Percentiles rank a stretch among this genome's conserved stretches.
phyloP scores from a whole-genome alignment of 371 early-diverging fungal species.

The Mortierella sp. region DNA sequence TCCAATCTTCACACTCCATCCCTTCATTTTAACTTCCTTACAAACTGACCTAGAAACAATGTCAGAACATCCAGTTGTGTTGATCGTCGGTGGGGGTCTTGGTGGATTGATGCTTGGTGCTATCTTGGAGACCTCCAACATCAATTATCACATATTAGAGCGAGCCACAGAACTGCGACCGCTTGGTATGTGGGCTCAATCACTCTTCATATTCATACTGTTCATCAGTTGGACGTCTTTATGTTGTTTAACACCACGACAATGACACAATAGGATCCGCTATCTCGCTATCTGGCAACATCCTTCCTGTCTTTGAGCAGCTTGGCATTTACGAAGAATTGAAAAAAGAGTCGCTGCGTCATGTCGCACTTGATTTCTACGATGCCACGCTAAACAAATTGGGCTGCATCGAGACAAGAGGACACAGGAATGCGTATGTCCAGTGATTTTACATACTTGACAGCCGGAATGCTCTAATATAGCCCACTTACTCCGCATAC shows the following conservation, averaged over 20 bases:
- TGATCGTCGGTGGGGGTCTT: background rate
- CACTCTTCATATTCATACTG: background rate
- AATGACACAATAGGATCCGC: background rate
- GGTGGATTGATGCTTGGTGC: too few relatives aligned
- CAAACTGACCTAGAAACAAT: too few relatives aligned
- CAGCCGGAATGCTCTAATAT: background rate
- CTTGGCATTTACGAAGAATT: background rate
- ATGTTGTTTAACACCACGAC: background rate
- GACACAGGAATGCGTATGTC: background rate
- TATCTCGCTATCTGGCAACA: background rate
- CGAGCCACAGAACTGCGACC: background rate
- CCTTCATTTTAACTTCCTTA: too few relatives aligned
- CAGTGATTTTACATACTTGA: background rate
- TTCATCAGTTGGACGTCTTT: too few relatives aligned
- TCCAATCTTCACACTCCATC: background rate
- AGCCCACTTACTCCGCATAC: background rate
- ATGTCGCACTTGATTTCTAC: background rate
- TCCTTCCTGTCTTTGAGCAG: background rate
- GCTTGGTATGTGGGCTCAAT: background rate
- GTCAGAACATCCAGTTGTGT: too few relatives aligned
- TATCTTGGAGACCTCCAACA: background rate
- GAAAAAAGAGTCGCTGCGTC: background rate
- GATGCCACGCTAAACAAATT: background rate
- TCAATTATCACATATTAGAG: background rate
- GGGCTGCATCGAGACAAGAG: too few relatives aligned